phyloP scores from a whole-genome alignment of 2,329 filamentous ascomycete species.

The Aureobasidium sp. region DNA sequence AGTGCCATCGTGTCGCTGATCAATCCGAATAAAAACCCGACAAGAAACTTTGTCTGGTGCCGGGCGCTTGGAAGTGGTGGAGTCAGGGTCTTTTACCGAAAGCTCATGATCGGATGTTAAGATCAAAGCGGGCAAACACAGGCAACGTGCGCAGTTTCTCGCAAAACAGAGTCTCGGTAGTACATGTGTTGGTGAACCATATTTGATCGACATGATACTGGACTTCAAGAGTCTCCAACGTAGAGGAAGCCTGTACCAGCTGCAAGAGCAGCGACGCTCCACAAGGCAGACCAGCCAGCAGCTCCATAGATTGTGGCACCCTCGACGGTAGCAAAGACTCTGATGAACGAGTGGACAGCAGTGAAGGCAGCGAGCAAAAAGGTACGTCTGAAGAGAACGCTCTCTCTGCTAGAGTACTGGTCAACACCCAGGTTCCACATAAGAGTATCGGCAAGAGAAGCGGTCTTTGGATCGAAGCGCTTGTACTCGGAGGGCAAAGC shows the following conservation, averaged over 20 bases:
- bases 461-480: conserved; percentile 56
- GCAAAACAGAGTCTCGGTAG: not conserved
- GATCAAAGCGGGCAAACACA: not conserved
- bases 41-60: not conserved
- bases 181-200: not conserved
- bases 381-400: conserved; percentile 49
- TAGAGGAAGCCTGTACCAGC: conserved; percentile 50
- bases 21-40: not conserved
- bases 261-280: conserved; percentile 57
- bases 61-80: not conserved
- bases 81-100: not conserved
- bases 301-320: conserved; percentile 66
- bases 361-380: conserved; percentile 37
- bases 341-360: conserved; percentile 51
- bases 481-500: conserved; percentile 35
- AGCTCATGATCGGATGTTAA: not conserved
- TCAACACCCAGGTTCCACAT: conserved; percentile 54
- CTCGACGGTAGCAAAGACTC: conserved; percentile 57
- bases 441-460: conserved; percentile 61
- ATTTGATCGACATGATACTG: not conserved
- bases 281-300: conserved; percentile 62
- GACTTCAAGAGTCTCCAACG: conserved; percentile 32
- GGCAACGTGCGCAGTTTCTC: not conserved
- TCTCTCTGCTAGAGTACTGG: conserved; percentile 58
- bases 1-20: not conserved